These are phyloP conservation scores for Globisporangium cystogenes DNA, from an alignment of 352 stramenopile species.

Conservation along the genomic window DNA sequence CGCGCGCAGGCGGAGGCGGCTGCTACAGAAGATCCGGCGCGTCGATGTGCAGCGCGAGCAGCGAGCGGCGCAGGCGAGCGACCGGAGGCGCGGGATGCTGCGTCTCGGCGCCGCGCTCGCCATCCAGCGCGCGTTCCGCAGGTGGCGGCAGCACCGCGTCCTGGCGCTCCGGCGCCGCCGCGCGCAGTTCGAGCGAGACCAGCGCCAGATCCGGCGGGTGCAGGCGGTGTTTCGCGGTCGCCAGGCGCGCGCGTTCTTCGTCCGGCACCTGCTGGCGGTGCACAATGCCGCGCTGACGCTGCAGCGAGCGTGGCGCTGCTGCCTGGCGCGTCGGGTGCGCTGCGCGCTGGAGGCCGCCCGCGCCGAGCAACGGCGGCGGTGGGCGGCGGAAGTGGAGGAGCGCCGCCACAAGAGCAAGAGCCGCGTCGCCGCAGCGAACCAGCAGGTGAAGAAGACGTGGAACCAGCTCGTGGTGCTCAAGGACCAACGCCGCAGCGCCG, in stretches of 20 bases:
- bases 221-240: slow-evolving; percentile 48
- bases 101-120: slow-evolving; percentile 33
- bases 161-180: slow-evolving; percentile 31
- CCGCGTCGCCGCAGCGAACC: neutral
- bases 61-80: slow-evolving; percentile 3
- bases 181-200: slow-evolving; percentile 60
- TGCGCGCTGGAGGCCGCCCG: slow-evolving; percentile 1
- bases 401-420: slow-evolving; percentile 4
- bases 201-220: slow-evolving; percentile 40
- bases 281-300: slow-evolving; percentile 22
- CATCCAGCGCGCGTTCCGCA: slow-evolving; percentile 37
- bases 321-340: slow-evolving; percentile 17
- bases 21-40: slow-evolving; percentile 36
- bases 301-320: slow-evolving; percentile 51
- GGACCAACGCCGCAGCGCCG: too few relatives aligned
- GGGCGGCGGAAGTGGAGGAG: slow-evolving; percentile 19
- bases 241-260: slow-evolving; percentile 22
- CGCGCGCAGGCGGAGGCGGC: slow-evolving; percentile 19
- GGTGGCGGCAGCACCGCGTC: slow-evolving; percentile 30
- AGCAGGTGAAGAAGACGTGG: slow-evolving; percentile 19
- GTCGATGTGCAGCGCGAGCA: slow-evolving; percentile 17
- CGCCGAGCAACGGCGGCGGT: slow-evolving; percentile 14
- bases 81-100: slow-evolving; percentile 8
- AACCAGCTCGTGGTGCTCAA: slow-evolving; percentile 11
- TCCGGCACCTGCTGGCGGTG: slow-evolving; percentile 19